Percentiles rank a stretch among this genome's conserved stretches.
Evolutionary conservation across 2,329 filamentous ascomycete species (phyloP).

Genomic region (Dactylonectria estremocensis): DNA sequence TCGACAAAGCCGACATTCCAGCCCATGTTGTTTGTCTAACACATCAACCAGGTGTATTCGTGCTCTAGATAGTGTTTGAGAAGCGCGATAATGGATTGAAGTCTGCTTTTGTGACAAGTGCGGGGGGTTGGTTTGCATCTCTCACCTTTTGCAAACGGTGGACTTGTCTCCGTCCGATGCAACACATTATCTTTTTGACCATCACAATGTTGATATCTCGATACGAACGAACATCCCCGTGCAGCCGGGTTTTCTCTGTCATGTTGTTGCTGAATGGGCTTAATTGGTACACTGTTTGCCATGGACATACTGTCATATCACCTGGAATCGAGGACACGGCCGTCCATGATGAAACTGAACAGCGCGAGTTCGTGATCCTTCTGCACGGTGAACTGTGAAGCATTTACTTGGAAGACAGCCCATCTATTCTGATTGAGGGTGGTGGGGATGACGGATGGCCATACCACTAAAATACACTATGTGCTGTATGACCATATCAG

Average conservation of each 20-base stretch:
- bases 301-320: conserved; percentile 7
- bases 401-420: not conserved
- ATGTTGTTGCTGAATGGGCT: not conserved
- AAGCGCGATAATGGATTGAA: not conserved
- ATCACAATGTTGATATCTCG: not conserved
- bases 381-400: not conserved
- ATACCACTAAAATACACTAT: not conserved
- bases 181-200: not conserved
- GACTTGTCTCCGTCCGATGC: not conserved
- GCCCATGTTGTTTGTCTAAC: not conserved
- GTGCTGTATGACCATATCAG: not conserved
- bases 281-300: conserved; percentile 21
- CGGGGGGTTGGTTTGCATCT: not conserved
- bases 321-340: conserved; percentile 11
- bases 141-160: not conserved
- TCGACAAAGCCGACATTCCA: not conserved
- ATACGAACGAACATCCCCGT: not conserved
- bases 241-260: not conserved
- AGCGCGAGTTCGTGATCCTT: not conserved
- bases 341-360: conserved; percentile 10
- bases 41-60: too few species aligned
- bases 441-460: too few species aligned
- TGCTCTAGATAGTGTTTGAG: not conserved
- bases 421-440: not conserved
- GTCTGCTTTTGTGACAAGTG: not conserved